Base-by-base conservation (phyloP, 352 stramenopile species). In the Pythium monospermum region DNA sequence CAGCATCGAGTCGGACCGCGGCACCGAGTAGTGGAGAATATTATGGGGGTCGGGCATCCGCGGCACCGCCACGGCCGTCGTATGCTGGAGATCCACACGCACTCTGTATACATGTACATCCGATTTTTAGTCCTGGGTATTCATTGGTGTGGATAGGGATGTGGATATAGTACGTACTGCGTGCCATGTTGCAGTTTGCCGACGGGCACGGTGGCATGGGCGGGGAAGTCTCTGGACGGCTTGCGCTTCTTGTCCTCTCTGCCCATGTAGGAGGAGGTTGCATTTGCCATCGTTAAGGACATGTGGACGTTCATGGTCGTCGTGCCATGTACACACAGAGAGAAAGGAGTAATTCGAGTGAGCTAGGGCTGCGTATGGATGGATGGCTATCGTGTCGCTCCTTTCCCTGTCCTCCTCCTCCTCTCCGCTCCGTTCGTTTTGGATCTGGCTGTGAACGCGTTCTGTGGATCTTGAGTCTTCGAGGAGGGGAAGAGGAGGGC, bases 161-260 rank as follows among this genome's bases (percentile, higher is more conserved):
- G n/a, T n/a, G n/a, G n/a, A n/a, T n/a, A n/a, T n/a, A n/a, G n/a
- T n/a, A 57, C 59, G 40, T 59, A 75, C 49, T 64, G 69, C 41
- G 44, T 33, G 42, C 41, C n/a, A 18, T 66, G 35, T 26, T 11
- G 49, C 45, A n/a, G n/a, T n/a, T 92, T 92, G 46, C 71, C 74
- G 21, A 77, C 45, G 3, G 78, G 82, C 49, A 87, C 66, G 32
- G 85, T 57, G n/a, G 78, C 74, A 44, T 90, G 73, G 16, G 68
- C 77, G 13, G 82, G 82, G 57, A 92, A 88, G 52, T 89, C 80
- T 40, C 68, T 59, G 51, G 82, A 92, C 3, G 82, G 78, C 64
- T 92, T 92, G 51, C 82, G 78, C 74, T 91, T 91, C 71, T 87
- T 87, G 68, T 87, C 76, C 53, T 86, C 73, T 23, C 78, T 85